Percentiles rank a stretch among this genome's conserved stretches.
Conservation (phyloP, 495 filamentous ascomycete genomes). For the Xylaria acuta region DNA sequence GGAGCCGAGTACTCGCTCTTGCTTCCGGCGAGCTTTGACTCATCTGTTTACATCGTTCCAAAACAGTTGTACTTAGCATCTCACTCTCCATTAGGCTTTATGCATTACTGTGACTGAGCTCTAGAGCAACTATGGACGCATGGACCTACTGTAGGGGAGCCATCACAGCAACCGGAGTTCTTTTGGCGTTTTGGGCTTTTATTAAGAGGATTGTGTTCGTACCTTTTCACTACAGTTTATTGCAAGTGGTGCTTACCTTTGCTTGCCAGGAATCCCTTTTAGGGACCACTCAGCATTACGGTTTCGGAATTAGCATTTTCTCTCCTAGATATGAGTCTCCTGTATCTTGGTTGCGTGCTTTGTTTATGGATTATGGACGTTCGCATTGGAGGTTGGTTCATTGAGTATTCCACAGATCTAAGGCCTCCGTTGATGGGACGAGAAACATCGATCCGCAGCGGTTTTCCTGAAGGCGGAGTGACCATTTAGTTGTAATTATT, state of each 20-base stretch:
- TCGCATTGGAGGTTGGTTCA: conserved; percentile 15
- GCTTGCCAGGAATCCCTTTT: neutral
- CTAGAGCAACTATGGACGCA: conserved; percentile 7
- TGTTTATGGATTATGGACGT: neutral
- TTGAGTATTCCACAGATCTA: neutral
- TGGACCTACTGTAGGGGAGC: conserved; percentile 23
- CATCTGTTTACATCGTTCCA: conserved; percentile 28
- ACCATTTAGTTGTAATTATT: neutral
- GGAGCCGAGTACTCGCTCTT: conserved; percentile 16
- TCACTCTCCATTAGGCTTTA: conserved; percentile 34
- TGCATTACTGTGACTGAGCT: conserved; percentile 33
- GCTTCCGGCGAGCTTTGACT: conserved; percentile 14
- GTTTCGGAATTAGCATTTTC: conserved; percentile 4
- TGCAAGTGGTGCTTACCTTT: conserved; percentile 12
- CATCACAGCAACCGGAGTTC: conserved; percentile 38
- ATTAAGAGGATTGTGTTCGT: conserved; percentile 27
- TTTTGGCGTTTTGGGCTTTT: conserved; percentile 40
- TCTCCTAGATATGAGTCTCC: neutral
- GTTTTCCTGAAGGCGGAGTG: neutral
- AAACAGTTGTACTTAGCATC: conserved; percentile 19
- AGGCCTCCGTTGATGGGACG: neutral
- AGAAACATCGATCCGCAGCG: neutral
- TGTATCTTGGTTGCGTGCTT: neutral
- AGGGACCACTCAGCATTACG: conserved; percentile 4
- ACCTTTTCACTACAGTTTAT: conserved; percentile 13